Percentiles rank a stretch among this genome's conserved stretches.
phyloP scores from a whole-genome alignment of 1,139 yeast species.

The Suhomyces bokatorum region DNA sequence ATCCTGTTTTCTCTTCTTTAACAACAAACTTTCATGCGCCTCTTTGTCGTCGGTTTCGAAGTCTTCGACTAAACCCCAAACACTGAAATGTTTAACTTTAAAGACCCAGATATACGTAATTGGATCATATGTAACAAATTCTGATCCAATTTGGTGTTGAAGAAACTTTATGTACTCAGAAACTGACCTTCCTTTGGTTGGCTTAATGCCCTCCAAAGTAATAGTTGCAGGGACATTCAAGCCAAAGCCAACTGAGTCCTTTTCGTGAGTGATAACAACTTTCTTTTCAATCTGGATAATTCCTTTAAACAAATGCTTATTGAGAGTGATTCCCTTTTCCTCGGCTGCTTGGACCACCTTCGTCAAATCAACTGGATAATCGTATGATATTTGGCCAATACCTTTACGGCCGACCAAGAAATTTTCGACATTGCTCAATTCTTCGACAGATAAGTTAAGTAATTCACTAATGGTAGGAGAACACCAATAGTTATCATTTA shows the following conservation, averaged over 20 bases:
- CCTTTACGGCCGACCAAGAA: constrained; percentile 77
- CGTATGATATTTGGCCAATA: constrained; percentile 73
- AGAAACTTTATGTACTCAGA: constrained; percentile 49
- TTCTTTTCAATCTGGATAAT: constrained; percentile 58
- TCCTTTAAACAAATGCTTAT: constrained; percentile 52
- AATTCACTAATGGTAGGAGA: constrained; percentile 67
- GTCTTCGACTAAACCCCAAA: constrained; percentile 85
- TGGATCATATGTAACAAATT: constrained; percentile 78
- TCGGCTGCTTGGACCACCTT: constrained; percentile 25
- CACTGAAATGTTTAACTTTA: constrained; percentile 86
- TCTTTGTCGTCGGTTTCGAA: constrained; percentile 58
- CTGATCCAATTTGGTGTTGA: constrained; percentile 60
- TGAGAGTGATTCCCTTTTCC: constrained; percentile 31
- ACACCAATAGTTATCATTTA: constrained; percentile 70
- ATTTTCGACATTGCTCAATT: constrained; percentile 59
- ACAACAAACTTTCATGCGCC: constrained; percentile 25
- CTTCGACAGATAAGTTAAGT: constrained; percentile 44
- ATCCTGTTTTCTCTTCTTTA: constrained; percentile 32
- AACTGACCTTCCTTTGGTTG: constrained; percentile 32
- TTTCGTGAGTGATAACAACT: constrained; percentile 69
- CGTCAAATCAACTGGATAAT: constrained; percentile 71
- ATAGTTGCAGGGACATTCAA: constrained; percentile 84
- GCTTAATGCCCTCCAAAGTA: constrained; percentile 64
- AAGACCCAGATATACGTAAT: constrained; percentile 77
- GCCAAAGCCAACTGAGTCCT: constrained; percentile 71